Conservation (phyloP, 306 rosid genomes). For the Echinosophora koreensis region DNA sequence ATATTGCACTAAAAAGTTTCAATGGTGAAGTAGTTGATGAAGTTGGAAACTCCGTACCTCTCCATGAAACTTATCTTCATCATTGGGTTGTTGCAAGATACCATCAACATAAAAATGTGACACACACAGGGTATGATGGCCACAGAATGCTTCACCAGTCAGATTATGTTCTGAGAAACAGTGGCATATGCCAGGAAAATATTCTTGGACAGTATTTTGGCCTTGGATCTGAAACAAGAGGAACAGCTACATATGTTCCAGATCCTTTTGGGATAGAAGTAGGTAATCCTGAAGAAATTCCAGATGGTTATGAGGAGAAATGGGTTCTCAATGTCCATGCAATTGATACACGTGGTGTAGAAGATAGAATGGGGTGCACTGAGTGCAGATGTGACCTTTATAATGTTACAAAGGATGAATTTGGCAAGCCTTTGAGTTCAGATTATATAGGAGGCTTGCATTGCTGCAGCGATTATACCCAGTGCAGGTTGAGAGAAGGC, state of each 20-base stretch:
- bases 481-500: constrained; percentile 51
- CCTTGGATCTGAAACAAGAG: constrained; percentile 75
- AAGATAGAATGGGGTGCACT: constrained; percentile 59
- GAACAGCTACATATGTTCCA: constrained; percentile 61
- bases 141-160: background rate
- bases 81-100: constrained; percentile 63
- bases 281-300: constrained; percentile 58
- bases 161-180: constrained; percentile 41
- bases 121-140: background rate
- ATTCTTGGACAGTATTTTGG: constrained; percentile 62
- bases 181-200: constrained; percentile 62
- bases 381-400: constrained; percentile 68
- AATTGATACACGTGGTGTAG: constrained; percentile 65
- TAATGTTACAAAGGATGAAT: constrained; percentile 49
- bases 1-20: constrained; percentile 70
- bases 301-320: constrained; percentile 61
- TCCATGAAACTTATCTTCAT: constrained; percentile 78
- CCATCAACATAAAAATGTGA: constrained; percentile 29
- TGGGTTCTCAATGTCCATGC: constrained; percentile 73
- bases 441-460: constrained; percentile 60
- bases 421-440: constrained; percentile 45
- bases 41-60: constrained; percentile 64
- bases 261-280: constrained; percentile 65
- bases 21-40: constrained; percentile 77
- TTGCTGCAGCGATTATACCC: constrained; percentile 60